Conservation (phyloP, 2,329 filamentous ascomycete genomes). For the Phyllosticta citrichinensis region DNA sequence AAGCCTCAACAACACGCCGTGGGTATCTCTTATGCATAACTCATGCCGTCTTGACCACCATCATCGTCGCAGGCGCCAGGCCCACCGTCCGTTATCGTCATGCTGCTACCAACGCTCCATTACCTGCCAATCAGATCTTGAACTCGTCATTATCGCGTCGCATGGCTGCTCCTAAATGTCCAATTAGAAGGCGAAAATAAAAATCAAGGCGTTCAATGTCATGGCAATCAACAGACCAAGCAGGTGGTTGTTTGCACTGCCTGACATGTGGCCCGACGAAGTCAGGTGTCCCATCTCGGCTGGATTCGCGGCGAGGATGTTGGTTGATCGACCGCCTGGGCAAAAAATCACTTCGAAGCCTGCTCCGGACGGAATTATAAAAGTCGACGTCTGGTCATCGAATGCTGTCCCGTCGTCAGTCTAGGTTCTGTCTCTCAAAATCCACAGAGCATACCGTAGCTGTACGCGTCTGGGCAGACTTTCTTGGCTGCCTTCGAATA, state of each 20-base stretch:
- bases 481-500: constrained; percentile 63
- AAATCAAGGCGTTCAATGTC: constrained; percentile 3
- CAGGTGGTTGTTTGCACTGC: not conserved
- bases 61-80: not conserved
- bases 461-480: constrained; percentile 78
- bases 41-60: not conserved
- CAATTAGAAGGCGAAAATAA: constrained; percentile 5
- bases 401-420: constrained; percentile 32
- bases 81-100: not conserved
- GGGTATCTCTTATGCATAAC: not conserved
- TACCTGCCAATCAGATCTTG: not conserved
- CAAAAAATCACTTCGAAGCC: constrained; percentile 75
- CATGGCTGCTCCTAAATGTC: not conserved
- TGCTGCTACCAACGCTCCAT: too few species aligned
- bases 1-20: not conserved
- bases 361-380: constrained; percentile 52
- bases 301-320: constrained; percentile 33
- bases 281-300: constrained; percentile 25
- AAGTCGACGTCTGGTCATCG: constrained; percentile 47
- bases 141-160: not conserved
- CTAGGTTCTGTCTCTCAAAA: not conserved
- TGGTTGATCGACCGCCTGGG: constrained; percentile 46
- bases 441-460: constrained; percentile 51
- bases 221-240: constrained; percentile 9
- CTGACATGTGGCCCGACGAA: constrained; percentile 1